phyloP scores from a whole-genome alignment of 2,329 filamentous ascomycete species.

The Talaromyces marneffei region DNA sequence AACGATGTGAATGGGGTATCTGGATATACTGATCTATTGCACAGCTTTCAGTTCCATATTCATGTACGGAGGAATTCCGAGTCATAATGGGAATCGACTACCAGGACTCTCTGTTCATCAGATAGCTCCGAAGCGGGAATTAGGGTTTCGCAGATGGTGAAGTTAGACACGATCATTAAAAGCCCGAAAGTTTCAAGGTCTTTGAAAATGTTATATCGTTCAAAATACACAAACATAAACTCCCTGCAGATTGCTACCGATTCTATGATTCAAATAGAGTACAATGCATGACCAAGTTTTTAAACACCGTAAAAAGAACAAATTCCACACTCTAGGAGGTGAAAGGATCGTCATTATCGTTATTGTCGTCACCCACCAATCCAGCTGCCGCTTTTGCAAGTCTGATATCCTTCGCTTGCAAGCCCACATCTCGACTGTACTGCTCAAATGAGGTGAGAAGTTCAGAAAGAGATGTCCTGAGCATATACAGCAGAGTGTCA shows the following conservation, averaged over 20 bases:
- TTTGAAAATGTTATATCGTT: not conserved
- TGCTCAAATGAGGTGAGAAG: constrained; percentile 67
- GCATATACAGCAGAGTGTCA: constrained; percentile 59
- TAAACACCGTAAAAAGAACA: not conserved
- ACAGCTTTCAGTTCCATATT: not conserved
- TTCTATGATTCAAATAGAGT: constrained; percentile 2
- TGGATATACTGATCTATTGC: not conserved
- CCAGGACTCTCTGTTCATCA: not conserved
- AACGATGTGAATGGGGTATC: not conserved
- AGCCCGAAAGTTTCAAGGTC: too few species aligned
- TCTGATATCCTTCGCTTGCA: constrained; percentile 65
- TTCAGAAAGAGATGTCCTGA: constrained; percentile 60
- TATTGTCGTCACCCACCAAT: constrained; percentile 1
- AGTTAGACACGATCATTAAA: not conserved
- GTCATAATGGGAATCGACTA: too few species aligned
- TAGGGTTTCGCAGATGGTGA: not conserved
- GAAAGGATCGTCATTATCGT: constrained; percentile 10
- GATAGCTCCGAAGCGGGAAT: not conserved
- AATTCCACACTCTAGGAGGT: not conserved
- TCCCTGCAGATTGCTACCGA: not conserved
- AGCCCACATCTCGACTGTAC: constrained; percentile 64
- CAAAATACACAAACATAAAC: not conserved
- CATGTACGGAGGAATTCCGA: too few species aligned
- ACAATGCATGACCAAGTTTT: not conserved
- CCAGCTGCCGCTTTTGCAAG: constrained; percentile 11